These are phyloP conservation scores for Trichosanthes truncata DNA, from an alignment of 306 rosid genomes.

Conservation along the genomic window DNA sequence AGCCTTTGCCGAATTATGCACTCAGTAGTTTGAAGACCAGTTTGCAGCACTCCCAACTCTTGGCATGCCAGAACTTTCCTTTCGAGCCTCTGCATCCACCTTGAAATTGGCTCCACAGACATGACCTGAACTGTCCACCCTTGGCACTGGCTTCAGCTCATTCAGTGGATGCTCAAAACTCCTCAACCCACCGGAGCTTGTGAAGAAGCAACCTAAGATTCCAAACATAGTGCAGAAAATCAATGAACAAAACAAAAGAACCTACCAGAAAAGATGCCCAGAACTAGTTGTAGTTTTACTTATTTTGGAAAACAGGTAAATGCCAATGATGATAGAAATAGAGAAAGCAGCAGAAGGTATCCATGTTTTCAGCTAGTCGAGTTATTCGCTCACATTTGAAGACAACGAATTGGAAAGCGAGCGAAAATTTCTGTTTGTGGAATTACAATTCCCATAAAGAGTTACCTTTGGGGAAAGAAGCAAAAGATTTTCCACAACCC, in stretches of 20 bases:
- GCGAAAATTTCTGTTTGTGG: too few relatives aligned
- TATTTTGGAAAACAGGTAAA: background rate
- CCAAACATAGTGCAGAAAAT: background rate
- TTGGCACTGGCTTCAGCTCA: constrained; percentile 84
- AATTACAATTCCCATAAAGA: background rate
- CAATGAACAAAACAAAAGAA: constrained; percentile 2
- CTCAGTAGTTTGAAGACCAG: constrained; percentile 74
- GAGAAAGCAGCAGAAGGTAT: background rate
- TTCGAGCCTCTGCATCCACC: constrained; percentile 62
- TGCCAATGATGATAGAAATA: background rate
- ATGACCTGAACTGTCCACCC: constrained; percentile 88
- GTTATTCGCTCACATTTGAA: too few relatives aligned
- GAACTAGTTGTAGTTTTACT: too few relatives aligned
- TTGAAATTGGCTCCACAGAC: constrained; percentile 78
- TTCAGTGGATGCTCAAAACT: constrained; percentile 89
- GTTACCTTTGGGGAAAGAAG: constrained; percentile 94
- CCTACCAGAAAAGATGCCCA: background rate
- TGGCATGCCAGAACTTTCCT: constrained; percentile 79
- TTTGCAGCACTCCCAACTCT: constrained; percentile 98
- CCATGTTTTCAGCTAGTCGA: background rate
- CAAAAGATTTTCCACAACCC: constrained; percentile 89
- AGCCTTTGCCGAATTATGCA: constrained; percentile 17
- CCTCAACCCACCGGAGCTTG: constrained; percentile 80
- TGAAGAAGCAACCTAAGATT: constrained; percentile 67
- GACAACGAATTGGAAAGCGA: too few relatives aligned